phyloP scores from a whole-genome alignment of 108 stramenopile genomes.

The Cyclotella choctawhatcheeana region DNA sequence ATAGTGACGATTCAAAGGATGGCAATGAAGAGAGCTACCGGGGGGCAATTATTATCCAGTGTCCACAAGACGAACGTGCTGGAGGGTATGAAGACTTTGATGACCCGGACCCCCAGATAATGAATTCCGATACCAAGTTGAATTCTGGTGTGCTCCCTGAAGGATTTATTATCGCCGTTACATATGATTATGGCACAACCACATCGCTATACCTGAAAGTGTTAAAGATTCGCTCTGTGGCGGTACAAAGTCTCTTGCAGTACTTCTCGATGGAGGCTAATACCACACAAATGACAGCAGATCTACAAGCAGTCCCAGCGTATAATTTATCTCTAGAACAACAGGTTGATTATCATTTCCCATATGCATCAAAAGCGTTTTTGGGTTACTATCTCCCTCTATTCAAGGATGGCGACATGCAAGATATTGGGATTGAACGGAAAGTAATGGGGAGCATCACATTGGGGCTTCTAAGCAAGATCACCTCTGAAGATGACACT shows the following conservation, averaged over 20 bases:
- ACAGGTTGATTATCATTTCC: slow-evolving; percentile 44
- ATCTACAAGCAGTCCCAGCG: slow-evolving; percentile 33
- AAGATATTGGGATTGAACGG: background rate
- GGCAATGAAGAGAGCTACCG: too few species aligned
- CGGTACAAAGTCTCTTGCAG: slow-evolving; percentile 8
- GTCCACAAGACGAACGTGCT: too few species aligned
- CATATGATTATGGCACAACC: slow-evolving; percentile 44
- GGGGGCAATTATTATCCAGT: too few species aligned
- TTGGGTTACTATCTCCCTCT: slow-evolving; percentile 35
- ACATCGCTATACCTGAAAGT: slow-evolving; percentile 45
- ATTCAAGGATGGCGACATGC: slow-evolving; percentile 1
- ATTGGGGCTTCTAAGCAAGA: background rate
- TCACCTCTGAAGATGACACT: background rate
- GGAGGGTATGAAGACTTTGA: slow-evolving; percentile 12
- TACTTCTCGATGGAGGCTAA: slow-evolving; percentile 34
- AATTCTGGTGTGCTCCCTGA: slow-evolving; percentile 15
- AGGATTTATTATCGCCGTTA: slow-evolving; percentile 25
- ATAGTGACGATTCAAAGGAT: slow-evolving; percentile 9
- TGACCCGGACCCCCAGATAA: slow-evolving; percentile 8
- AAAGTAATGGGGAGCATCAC: slow-evolving; percentile 27
- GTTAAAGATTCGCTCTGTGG: slow-evolving; percentile 16
- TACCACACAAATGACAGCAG: background rate
- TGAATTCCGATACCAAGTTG: slow-evolving; percentile 12
- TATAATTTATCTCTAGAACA: slow-evolving; percentile 39
- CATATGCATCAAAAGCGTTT: slow-evolving; percentile 42